Base-by-base conservation (phyloP, 257 asterid species). In the Anisodus tanguticus region DNA sequence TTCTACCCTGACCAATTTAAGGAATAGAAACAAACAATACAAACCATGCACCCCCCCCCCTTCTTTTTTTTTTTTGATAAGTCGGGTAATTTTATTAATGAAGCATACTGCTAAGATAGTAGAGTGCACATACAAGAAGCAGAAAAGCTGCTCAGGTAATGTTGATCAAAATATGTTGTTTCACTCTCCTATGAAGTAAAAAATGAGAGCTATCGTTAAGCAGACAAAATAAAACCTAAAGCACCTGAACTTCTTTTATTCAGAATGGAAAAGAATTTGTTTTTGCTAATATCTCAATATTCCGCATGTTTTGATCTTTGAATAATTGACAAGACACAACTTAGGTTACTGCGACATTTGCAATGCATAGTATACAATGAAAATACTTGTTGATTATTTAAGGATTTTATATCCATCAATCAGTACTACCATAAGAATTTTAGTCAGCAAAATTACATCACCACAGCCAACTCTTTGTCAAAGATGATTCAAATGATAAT, bases 171-270 rank as follows among this genome's bases (percentile, higher is more conserved):
- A 49, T 26, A 51, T 76, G 81, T 45, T 76, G 81, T 22, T 71
- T 22, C 13, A 12, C 60, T 22, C 45, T 31, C 81, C 2, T 49
- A 76, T 8, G 12, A 51, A 22, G 81, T 76, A 1, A 49, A 3
- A 47, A 49, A 19, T 26, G 22, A 22, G 62, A 74, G 35, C 0
- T 31, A 49, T 22, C 81, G 15, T 26, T 1, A 11, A 74, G 17
- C 45, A 74, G 41, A 43, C 81, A 74, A 74, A 74, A 74, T 74
- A 74, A 72, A 74, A 74, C 19, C 4, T 74, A 31, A 49, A 74
- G 62, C 81, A 74, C 22, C 13, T 74, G 81, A 45, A 72, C 39
- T 49, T 26, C 43, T 64, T 49, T 6, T 49, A 49, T 74, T 54
- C 62, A 74, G 45, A 13, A 74, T 19, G 17, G 81, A 12, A 49